Conservation (phyloP, 352 stramenopile species). For the Phytopythium helicoides region DNA sequence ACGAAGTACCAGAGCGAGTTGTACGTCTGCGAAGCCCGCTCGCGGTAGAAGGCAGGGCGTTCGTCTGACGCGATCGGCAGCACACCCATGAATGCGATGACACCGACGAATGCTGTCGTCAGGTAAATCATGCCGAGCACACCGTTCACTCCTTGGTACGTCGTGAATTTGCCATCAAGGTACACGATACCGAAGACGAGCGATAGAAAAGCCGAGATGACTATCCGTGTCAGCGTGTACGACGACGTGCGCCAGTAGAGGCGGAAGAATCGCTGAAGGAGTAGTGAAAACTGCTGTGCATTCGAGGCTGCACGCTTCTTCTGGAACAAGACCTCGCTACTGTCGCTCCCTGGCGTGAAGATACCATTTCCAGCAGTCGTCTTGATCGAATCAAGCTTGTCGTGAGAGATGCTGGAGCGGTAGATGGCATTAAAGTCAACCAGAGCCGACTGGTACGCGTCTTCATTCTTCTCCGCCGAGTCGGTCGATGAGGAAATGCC, state of each 20-base stretch:
- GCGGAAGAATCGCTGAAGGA: conserved; percentile 40
- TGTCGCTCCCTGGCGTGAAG: conserved; percentile 2
- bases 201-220: conserved; percentile 69
- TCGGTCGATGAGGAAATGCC: conserved; percentile 13
- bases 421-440: conserved; percentile 26
- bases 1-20: conserved; percentile 61
- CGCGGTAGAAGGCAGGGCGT: conserved; percentile 86
- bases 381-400: conserved; percentile 15
- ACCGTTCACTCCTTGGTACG: conserved; percentile 29
- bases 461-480: background rate
- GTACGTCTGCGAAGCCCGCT: conserved; percentile 83
- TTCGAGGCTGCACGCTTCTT: conserved; percentile 16
- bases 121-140: conserved; percentile 70
- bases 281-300: conserved; percentile 17
- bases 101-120: conserved; percentile 61
- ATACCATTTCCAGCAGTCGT: conserved; percentile 5
- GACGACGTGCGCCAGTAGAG: conserved; percentile 77
- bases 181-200: conserved; percentile 70
- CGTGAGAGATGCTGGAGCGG: conserved; percentile 11
- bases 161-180: conserved; percentile 20
- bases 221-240: conserved; percentile 72
- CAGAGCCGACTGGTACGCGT: no score
- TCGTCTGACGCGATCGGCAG: conserved; percentile 72
- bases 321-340: conserved; percentile 20
- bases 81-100: conserved; percentile 63